phyloP scores from a whole-genome alignment of 257 asterid genomes.

The Ophiorrhiza pumila region DNA sequence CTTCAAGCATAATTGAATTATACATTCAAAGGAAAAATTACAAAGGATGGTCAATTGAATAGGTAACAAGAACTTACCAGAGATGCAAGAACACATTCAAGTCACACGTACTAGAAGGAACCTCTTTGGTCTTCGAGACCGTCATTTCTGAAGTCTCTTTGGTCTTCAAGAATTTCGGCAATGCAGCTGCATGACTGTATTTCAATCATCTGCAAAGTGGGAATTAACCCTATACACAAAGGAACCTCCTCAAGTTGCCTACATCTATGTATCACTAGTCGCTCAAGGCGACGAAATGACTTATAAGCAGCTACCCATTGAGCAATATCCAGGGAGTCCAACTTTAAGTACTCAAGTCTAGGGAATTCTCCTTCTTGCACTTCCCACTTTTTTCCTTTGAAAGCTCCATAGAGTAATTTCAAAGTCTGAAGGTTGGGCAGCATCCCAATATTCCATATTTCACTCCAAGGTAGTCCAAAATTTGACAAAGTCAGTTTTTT shows the following conservation, averaged over 20 bases:
- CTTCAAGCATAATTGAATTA: too few species aligned
- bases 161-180: not conserved
- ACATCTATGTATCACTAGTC: not conserved
- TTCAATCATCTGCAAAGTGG: not conserved
- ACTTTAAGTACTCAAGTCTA: not conserved
- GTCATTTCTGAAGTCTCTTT: not conserved
- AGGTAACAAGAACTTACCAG: too few species aligned
- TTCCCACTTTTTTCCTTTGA: not conserved
- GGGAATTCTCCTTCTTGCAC: not conserved
- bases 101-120: too few species aligned
- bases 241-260: not conserved
- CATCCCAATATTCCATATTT: not conserved
- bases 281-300: not conserved
- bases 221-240: not conserved
- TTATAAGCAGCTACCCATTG: not conserved
- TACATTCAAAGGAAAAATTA: too few species aligned
- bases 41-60: too few species aligned
- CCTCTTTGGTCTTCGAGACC: not conserved
- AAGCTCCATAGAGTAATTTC: not conserved
- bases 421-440: not conserved
- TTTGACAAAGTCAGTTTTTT: not conserved
- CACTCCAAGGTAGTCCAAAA: not conserved
- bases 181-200: not conserved
- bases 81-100: too few species aligned
- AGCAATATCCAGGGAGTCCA: not conserved